Conservation (phyloP, 805 yeast genomes). For the Lachancea meyersii region DNA sequence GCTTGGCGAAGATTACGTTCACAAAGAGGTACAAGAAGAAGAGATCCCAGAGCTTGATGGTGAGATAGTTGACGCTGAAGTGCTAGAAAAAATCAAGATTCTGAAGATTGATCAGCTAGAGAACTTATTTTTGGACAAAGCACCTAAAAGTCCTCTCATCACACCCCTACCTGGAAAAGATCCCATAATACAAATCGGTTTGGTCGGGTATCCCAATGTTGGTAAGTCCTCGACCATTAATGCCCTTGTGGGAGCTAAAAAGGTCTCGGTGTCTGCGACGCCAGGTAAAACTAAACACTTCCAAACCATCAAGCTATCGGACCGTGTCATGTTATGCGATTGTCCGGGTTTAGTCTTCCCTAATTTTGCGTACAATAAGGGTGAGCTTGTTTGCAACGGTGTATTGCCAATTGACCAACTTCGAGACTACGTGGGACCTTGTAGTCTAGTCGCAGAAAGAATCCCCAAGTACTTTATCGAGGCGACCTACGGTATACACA, state of each 20-base stretch:
- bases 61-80: constrained; percentile 31
- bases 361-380: constrained; percentile 92
- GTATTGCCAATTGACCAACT: constrained; percentile 97
- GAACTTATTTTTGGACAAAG: constrained; percentile 62
- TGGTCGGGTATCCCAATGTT: constrained; percentile 96
- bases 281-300: constrained; percentile 99
- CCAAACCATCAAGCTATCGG: constrained; percentile 86
- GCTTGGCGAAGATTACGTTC: constrained; percentile 24
- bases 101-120: constrained; percentile 82
- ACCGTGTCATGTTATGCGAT: constrained; percentile 83
- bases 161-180: constrained; percentile 53
- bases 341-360: constrained; percentile 99
- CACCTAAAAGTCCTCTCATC: constrained; percentile 57
- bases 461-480: constrained; percentile 85
- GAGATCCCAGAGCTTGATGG: constrained; percentile 26
- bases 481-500: constrained; percentile 88
- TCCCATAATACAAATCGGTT: constrained; percentile 75
- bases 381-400: constrained; percentile 96
- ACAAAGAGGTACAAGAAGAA: constrained; percentile 29
- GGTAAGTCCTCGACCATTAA: constrained; percentile 98
- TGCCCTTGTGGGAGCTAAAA: constrained; percentile 92
- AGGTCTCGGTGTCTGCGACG: constrained; percentile 96
- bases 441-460: constrained; percentile 76
- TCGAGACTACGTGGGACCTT: constrained; percentile 86
- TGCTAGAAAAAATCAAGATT: constrained; percentile 54